Base-by-base conservation (phyloP, 2,329 filamentous ascomycete genomes). In the Colletotrichum tropicale region DNA sequence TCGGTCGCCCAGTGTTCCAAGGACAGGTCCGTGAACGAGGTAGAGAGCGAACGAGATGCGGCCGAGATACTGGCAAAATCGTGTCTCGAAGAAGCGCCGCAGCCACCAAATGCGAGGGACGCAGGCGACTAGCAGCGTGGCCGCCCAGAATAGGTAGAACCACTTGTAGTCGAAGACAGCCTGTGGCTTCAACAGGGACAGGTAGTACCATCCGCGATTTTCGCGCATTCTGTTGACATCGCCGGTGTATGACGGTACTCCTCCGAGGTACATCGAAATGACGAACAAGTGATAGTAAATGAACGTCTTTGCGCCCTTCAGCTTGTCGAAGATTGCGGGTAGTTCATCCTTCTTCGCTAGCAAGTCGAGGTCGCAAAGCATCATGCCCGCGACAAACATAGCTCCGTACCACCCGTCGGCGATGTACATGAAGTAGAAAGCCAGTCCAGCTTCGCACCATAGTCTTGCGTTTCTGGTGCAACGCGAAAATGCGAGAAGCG, bases 11-110 rank as follows among this genome's bases (percentile, higher is more conserved):
- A 81, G 70, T 6, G 86, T 86, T 76, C 90, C 89, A 78, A 89
- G 85, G 2, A 88, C 86, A 6, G 89, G 88, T 0, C 90, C 89
- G 80, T 93, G 91, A 83, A 92, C 88, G 18, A 93, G 86, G 80
- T 93, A 93, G 24, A 93, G 80, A 65, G 90, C 88, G 79, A 91
- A 93, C 55, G 89, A 91, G 76, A 93, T 88, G 78, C 88, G 88
- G 71, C 91, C 91, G 6, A 93, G 83, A 81, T 92, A 93, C 78
- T 91, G 90, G 6, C 90, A 85, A 26, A 86, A 78, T 2, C 82
- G 79, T 4, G 85, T 83, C 78, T 88, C 88, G 82, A 92, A 91
- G 70, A 91, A 82, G 18, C 83, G 82, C 78, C 89, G 84, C 88
- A 88, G 8, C 4, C 78, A 68, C 0, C 81, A 80, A 8, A 82